Percentiles rank a stretch among this genome's conserved stretches.
Conservation (phyloP, 345 rosid genomes). For the Melastoma malabathricum region DNA sequence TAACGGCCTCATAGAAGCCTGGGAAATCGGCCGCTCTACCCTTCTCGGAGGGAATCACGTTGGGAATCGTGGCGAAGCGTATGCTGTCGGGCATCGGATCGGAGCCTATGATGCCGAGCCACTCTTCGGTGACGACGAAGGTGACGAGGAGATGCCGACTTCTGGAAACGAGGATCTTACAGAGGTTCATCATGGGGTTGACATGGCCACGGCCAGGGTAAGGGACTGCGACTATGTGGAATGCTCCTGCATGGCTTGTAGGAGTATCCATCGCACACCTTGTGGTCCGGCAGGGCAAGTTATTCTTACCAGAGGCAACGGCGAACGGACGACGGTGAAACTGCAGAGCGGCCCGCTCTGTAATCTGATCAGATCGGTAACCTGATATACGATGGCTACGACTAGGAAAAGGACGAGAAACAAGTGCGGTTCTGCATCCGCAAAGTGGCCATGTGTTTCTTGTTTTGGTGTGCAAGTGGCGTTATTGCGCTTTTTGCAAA, state of each 20-base stretch:
- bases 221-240: slow-evolving; percentile 47
- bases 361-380: too few relatives aligned
- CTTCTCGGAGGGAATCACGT: slow-evolving; percentile 37
- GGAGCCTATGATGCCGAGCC: slow-evolving; percentile 35
- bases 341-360: too few relatives aligned
- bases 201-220: slow-evolving; percentile 60
- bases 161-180: slow-evolving; percentile 26
- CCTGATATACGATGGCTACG: too few relatives aligned
- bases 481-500: too few relatives aligned
- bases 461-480: too few relatives aligned
- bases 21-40: slow-evolving; percentile 19
- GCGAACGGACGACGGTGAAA: too few relatives aligned
- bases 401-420: too few relatives aligned
- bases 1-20: slow-evolving; percentile 29
- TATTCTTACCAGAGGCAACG: too few relatives aligned
- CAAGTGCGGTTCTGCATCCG: too few relatives aligned
- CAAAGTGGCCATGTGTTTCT: too few relatives aligned
- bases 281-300: too few relatives aligned
- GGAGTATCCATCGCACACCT: too few relatives aligned
- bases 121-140: slow-evolving; percentile 59
- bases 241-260: neutral
- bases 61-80: slow-evolving; percentile 26
- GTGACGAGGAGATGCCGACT: slow-evolving; percentile 22
- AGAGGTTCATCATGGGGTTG: slow-evolving; percentile 60
- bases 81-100: slow-evolving; percentile 24